Evolutionary conservation across 2,329 filamentous ascomycete genomes (phyloP), one percentile per base, ranked within the genome.

Genomic region (Calonectria henricotiae): DNA sequence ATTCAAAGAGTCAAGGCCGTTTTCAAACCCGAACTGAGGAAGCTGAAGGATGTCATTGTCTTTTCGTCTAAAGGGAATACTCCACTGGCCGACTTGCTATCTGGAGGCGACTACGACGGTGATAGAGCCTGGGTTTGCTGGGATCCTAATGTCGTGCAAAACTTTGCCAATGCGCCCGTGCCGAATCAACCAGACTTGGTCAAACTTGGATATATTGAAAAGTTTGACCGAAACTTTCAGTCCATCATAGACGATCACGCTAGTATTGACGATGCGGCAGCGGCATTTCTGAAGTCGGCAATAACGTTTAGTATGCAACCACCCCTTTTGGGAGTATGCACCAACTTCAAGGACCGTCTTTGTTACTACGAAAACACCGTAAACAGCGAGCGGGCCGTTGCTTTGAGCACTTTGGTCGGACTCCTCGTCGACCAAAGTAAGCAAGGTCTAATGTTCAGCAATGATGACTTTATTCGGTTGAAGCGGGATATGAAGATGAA

Each of bases 31-130:
- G 86, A 90, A 47, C 82, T 96, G 0, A 88, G 91, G 3, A 88
- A 89, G 2, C 81, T 98, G 0, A 92, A 92, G 70, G 92, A 98
- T 75, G 91, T 98, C 1, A 86, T 96, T 15, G 87, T 98, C 0
- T 98, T 98, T 74, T 86, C 93, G 0, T 85, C 85, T 0, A 88
- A 87, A 69, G 93, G 93, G 0, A 78, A 86, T 30, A 83, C 82
- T 0, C 89, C 93, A 0, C 85, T 95, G 0, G 94, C 93, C 0
- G 88, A 90, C 9, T 91, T 91, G 75, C 84, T 96, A 0, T 94
- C 93, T 1, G 94, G 94, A 0, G 94, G 94, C 0, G 94, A 96
- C 76, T 96, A 95, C 71, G 93, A 96, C 73, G 94, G 94, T 0
- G 94, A 96, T 71, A 87, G 84, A n/a, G 89, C 93, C 5, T 95